Percentiles rank a stretch among this genome's conserved stretches.
These are phyloP conservation scores for Ceratobasidium sp. DNA, from an alignment of 1,284 basidiomycete species.

Conservation along the genomic window DNA sequence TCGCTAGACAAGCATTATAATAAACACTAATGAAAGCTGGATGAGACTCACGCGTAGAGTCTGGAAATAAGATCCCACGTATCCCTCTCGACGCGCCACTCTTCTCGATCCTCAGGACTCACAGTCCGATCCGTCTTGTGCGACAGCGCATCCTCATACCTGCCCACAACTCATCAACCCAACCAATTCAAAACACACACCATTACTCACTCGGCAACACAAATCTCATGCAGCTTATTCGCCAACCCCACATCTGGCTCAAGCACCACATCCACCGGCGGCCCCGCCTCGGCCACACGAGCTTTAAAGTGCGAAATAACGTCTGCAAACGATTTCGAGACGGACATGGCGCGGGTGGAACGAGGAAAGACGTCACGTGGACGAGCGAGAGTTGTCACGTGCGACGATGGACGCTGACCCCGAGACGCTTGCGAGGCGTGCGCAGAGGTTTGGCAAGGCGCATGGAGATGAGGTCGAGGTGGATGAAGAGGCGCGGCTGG, in stretches of 20 bases:
- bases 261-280: conserved; percentile 58
- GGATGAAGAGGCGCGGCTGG: conserved; percentile 22
- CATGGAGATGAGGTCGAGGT: neutral
- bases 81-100: conserved; percentile 73
- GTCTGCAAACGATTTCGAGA: conserved; percentile 32
- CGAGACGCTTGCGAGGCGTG: conserved; percentile 22
- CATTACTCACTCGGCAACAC: conserved; percentile 64
- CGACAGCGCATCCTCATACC: conserved; percentile 61
- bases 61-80: conserved; percentile 83
- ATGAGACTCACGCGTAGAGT: conserved; percentile 50
- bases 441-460: conserved; percentile 25
- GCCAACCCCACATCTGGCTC: conserved; percentile 73
- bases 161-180: conserved; percentile 43
- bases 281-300: neutral
- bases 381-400: neutral
- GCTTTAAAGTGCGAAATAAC: conserved; percentile 31
- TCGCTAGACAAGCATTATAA: conserved; percentile 2
- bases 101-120: conserved; percentile 60
- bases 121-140: conserved; percentile 50
- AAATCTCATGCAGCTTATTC: conserved; percentile 66
- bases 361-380: neutral
- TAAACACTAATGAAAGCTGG: conserved; percentile 56
- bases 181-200: neutral
- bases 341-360: conserved; percentile 14
- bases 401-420: conserved; percentile 25